These are phyloP conservation scores for Sesbania bispinosa DNA, from an alignment of 306 rosid species.

Conservation along the genomic window DNA sequence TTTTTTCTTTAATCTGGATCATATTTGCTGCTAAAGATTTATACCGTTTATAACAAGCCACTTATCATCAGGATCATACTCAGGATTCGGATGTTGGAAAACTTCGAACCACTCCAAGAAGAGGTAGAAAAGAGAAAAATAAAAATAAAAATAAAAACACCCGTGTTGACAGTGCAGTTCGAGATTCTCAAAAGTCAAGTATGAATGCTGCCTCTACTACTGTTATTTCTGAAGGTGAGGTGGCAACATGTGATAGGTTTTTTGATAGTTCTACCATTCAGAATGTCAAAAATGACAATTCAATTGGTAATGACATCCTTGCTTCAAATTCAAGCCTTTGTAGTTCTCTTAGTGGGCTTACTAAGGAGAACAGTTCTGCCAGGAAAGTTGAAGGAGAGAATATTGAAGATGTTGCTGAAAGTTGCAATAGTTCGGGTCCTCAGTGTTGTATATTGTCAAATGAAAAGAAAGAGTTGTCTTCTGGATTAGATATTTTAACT, in stretches of 20 bases:
- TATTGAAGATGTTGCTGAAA: constrained; percentile 35
- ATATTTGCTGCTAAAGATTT: constrained; percentile 38
- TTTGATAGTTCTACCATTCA: constrained; percentile 38
- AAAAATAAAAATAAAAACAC: constrained; percentile 56
- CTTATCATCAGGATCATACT: constrained; percentile 62
- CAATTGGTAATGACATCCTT: constrained; percentile 35
- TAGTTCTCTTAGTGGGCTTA: constrained; percentile 36
- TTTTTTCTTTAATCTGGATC: constrained; percentile 24
- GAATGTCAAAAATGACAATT: constrained; percentile 33
- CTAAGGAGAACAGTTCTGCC: constrained; percentile 29
- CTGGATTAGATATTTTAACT: constrained; percentile 37
- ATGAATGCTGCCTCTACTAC: constrained; percentile 42
- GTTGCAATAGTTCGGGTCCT: constrained; percentile 25
- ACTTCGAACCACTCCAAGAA: constrained; percentile 56
- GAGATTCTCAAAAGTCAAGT: constrained; percentile 33
- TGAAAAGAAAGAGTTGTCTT: constrained; percentile 38
- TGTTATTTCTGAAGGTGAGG: constrained; percentile 44
- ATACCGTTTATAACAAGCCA: constrained; percentile 48
- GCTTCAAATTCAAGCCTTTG: constrained; percentile 42
- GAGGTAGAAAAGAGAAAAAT: constrained; percentile 59
- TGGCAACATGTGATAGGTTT: constrained; percentile 24
- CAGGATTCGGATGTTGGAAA: constrained; percentile 42
- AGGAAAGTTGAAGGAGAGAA: constrained; percentile 38
- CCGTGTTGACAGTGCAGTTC: constrained; percentile 31
- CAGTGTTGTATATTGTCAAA: constrained; percentile 34